Base-by-base conservation (phyloP, 75 land plant genomes). In the Selaginella moellendorffii region DNA sequence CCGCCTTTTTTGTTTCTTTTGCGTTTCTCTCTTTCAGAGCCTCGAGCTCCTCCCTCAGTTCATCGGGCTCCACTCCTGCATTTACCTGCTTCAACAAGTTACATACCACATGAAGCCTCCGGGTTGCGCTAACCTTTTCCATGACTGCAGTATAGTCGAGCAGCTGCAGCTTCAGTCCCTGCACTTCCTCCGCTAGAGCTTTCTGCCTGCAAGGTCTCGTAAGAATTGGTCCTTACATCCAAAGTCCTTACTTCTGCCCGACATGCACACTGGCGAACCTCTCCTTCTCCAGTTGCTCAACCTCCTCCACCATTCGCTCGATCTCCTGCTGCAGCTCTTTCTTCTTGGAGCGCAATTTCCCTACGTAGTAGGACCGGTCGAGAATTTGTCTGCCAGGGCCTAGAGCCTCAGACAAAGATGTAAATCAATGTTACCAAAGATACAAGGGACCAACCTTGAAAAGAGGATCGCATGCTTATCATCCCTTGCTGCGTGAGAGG, bases 401-500 rank as follows among this genome's bases (percentile, higher is more conserved):
- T 71, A 53, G 20, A 1, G 8, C 22, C 8, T 10, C 10, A 20
- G 20, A 21, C 9, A 58, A 20, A 58, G 9, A 58, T 21, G 20
- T n/a, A n/a, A n/a, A n/a, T n/a, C n/a, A n/a, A n/a, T n/a, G n/a
- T n/a, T 36, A 36, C 46, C 14, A 36, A 14, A 36, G 46, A 36
- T 36, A 36, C 14, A 36, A 5, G 46, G 10, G 46, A n/a, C n/a
- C n/a, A 5, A 71, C 74, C 74, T 71, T 71, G 69, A 29, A 59
- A 30, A n/a, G 42, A 31, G 12, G 74, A 30, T 1, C 52, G 23
- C 20, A 54, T 42, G 22, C 71, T 71, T 26, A 71, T 71, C 61
- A 71, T 59, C 22, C 74, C 74, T 65, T 71, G 74, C 28, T 71
- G 71, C 9, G 74, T 59, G 10, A 71, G 52, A 31, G 74, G 74